These are phyloP conservation scores for Monascus ruber DNA, from an alignment of 2,329 filamentous ascomycete species.

Conservation along the genomic window DNA sequence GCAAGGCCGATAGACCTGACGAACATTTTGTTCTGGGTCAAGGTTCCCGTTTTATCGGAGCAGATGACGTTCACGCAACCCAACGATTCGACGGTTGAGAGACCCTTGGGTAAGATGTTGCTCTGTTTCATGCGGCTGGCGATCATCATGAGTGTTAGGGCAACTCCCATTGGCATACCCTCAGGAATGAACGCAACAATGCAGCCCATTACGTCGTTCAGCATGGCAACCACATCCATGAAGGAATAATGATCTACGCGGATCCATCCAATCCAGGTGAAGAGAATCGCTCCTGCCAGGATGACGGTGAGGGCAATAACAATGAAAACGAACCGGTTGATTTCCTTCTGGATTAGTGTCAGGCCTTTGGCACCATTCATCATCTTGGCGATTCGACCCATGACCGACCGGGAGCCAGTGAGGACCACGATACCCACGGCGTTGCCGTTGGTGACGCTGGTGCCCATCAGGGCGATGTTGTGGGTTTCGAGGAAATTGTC, in stretches of 20 bases:
- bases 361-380: constrained; percentile 58
- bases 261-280: constrained; percentile 55
- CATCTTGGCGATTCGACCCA: constrained; percentile 62
- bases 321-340: constrained; percentile 59
- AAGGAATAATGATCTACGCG: constrained; percentile 54
- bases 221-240: constrained; percentile 61
- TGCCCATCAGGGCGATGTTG: constrained; percentile 68
- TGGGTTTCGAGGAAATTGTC: constrained; percentile 66
- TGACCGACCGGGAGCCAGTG: constrained; percentile 62
- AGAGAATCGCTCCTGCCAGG: constrained; percentile 7
- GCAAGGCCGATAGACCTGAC: constrained; percentile 33
- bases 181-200: constrained; percentile 69
- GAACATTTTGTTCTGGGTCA: constrained; percentile 57
- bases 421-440: constrained; percentile 58
- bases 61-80: constrained; percentile 63
- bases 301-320: constrained; percentile 58
- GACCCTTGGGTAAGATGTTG: constrained; percentile 66
- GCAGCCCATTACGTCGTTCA: constrained; percentile 61
- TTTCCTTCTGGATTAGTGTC: constrained; percentile 61
- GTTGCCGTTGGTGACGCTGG: constrained; percentile 60
- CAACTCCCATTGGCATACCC: constrained; percentile 58
- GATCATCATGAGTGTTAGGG: constrained; percentile 61
- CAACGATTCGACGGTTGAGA: constrained; percentile 67
- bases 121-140: constrained; percentile 67
- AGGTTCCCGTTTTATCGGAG: constrained; percentile 60